Base-by-base conservation (phyloP, 228 moss, liverwort and hornwort genomes). In the Sphagnum magellanicum region DNA sequence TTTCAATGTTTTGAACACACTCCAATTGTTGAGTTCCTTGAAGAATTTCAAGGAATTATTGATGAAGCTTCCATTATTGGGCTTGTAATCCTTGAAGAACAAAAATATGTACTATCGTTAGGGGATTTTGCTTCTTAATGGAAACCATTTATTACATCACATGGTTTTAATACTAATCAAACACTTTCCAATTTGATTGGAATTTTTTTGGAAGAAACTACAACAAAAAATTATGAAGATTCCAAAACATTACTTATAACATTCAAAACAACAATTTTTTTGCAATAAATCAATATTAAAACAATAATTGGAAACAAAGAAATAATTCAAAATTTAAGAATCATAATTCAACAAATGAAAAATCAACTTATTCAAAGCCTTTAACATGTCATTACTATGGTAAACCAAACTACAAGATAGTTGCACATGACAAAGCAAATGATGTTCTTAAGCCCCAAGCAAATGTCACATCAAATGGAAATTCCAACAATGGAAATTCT, bases 11-110 rank as follows among this genome's bases (percentile, higher is more conserved):
- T 6, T 5, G 16, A 76, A 61, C 16, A 63, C 10, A 53, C 17
- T 5, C 68, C 12, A 8, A 10, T 67, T 10, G 64, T 55, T 52
- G 53, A 70, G 17, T 75, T 67, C 5, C 15, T 68, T 53, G 61
- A 72, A 63, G 62, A 64, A 63, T 76, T 78, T 11, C 70, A 73
- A 66, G 78, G 73, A 5, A 3, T 32, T 15, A 0, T 66, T 10
- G 64, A 78, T 55, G 49, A 70, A 47, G 16, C 49, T 4, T 2
- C 9, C 6, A 53, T 74, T 53, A 2, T 1, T 46, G 52, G 61
- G 11, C n/a, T 78, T 10, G 4, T 49, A 48, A 78, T 52, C 48
- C 48, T 16, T n/a, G 64, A 73, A 57, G 51, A 14, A 6, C 52
- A 74, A 50, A 13, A 70, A 13, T 14, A 65, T 15, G 47, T 78